Evolutionary conservation across 106 monocot genomes (phyloP), one percentile per base, ranked within the genome.

Genomic region (Iris macrosiphon): DNA sequence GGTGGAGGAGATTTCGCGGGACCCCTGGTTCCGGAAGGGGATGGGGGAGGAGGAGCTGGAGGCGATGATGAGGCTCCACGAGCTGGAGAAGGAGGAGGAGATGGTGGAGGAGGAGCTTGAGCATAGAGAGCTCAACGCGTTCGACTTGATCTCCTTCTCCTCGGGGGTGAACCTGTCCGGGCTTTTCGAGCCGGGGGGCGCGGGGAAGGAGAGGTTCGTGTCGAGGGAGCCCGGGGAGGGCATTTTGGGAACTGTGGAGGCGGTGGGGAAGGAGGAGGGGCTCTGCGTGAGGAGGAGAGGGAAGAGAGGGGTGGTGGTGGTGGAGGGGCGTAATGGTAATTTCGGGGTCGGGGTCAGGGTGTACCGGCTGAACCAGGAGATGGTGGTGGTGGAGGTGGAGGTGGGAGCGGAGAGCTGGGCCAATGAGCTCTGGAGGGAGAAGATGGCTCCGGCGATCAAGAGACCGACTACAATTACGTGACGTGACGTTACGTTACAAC

Each of bases 181-280:
- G 25, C 19, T 68, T 19, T 27, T 68, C 27, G 56, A 38, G 32
- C 25, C 68, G 23, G 58, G 5, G 1, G 40, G 16, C 0, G 39
- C 60, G 51, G 25, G 33, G 24, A 40, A 43, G 61, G 35, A 43
- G 31, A 40, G 53, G 52, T 70, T 61, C 37, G 16, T 61, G 18
- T 12, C 41, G 33, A 35, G 14, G 31, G 53, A 43, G 16, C 6
- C 9, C 0, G 52, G 20, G 43, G 76, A 63, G 39, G 65, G 61
- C 16, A 68, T 72, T 26, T 57, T 82, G 72, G 68, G 22, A 11
- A 47, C 48, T 40, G 45, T 59, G 71, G 72, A 76, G 55, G 64
- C 61, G 38, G 41, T 76, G 40, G 42, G 52, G 25, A 54, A 9
- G 53, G 51, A 16, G 4, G 59, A 73, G 35, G 65, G 52, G 13